These are phyloP conservation scores for Alloteropsis semialata DNA, from an alignment of 176 grass and related monocot species.

Conservation along the genomic window DNA sequence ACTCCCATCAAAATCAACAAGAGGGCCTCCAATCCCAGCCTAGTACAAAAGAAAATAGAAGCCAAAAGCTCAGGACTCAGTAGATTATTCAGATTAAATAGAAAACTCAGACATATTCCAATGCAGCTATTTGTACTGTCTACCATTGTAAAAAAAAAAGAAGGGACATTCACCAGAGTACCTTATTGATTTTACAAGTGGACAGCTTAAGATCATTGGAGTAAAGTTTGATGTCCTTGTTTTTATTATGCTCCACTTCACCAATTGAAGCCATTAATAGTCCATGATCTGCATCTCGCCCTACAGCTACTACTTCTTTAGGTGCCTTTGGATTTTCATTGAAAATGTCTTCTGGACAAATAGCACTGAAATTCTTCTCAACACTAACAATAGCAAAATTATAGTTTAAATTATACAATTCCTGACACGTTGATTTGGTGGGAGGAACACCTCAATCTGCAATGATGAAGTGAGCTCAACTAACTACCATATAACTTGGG, in stretches of 20 bases:
- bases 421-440: not conserved
- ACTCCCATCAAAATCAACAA: not conserved
- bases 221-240: not conserved
- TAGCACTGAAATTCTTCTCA: not conserved
- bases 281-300: not conserved
- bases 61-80: not conserved
- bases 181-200: slow-evolving; percentile 30
- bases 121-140: not conserved
- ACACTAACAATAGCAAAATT: slow-evolving; percentile 19
- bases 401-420: slow-evolving; percentile 14
- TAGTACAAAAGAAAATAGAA: not conserved
- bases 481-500: not conserved
- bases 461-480: slow-evolving; percentile 4
- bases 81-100: not conserved
- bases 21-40: not conserved
- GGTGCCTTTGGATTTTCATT: not conserved
- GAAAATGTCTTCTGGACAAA: not conserved
- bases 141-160: not conserved
- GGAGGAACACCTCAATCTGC: slow-evolving; percentile 26
- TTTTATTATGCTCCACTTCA: not conserved
- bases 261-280: slow-evolving; percentile 13
- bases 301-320: not conserved
- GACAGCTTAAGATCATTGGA: slow-evolving; percentile 12
- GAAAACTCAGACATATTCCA: not conserved
- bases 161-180: not conserved